These are phyloP conservation scores for Cordyceps cicadae DNA, from an alignment of 2,329 filamentous ascomycete species.

Conservation along the genomic window DNA sequence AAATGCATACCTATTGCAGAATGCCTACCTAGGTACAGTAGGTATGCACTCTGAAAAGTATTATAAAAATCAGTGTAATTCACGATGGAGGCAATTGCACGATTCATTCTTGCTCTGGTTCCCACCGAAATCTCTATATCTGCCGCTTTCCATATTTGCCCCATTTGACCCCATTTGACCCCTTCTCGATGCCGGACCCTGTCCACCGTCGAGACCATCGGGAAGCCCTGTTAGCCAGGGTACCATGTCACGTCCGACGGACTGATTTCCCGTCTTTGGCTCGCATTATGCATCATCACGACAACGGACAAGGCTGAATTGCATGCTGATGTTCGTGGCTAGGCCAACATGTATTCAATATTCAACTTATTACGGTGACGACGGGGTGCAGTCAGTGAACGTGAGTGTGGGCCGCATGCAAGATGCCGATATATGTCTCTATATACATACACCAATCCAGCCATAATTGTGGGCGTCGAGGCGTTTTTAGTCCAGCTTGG, in stretches of 20 bases:
- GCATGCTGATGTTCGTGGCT: neutral
- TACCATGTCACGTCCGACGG: neutral
- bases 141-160: too few species aligned
- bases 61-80: neutral
- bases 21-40: neutral
- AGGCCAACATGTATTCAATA: neutral
- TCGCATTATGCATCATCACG: neutral
- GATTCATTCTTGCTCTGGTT: neutral
- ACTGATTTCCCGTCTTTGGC: neutral
- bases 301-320: neutral
- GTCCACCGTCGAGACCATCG: constrained; percentile 1
- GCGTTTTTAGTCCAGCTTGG: neutral
- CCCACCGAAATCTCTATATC: neutral
- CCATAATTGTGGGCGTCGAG: neutral
- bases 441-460: neutral
- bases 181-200: constrained; percentile 1
- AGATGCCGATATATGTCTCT: too few species aligned
- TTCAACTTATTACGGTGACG: too few species aligned
- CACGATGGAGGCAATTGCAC: neutral
- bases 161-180: too few species aligned
- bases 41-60: too few species aligned
- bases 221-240: neutral
- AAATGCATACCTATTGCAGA: neutral
- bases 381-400: too few species aligned
- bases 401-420: too few species aligned